phyloP scores from a whole-genome alignment of 352 stramenopile species.

The Phytophthora aleatoria region DNA sequence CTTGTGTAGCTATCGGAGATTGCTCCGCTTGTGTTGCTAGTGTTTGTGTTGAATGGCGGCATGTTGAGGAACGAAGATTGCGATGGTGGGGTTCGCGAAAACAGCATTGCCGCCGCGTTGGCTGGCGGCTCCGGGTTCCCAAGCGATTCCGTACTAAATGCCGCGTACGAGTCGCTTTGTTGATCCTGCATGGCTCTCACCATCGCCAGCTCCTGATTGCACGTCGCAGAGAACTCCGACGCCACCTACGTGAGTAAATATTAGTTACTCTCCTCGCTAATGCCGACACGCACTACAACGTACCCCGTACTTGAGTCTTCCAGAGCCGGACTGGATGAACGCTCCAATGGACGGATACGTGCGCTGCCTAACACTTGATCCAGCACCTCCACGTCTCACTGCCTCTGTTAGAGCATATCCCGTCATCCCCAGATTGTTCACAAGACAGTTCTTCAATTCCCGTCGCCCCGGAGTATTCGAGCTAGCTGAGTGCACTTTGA shows the following conservation, averaged over 20 bases:
- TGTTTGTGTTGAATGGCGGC: not conserved
- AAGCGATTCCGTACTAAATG: slow-evolving; percentile 70
- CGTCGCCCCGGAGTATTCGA: slow-evolving; percentile 39
- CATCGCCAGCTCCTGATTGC: slow-evolving; percentile 57
- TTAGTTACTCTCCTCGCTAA: slow-evolving; percentile 1
- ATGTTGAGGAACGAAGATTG: slow-evolving; percentile 13
- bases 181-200: slow-evolving; percentile 51
- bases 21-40: not conserved
- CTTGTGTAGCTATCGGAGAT: slow-evolving; percentile 48
- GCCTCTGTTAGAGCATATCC: slow-evolving; percentile 65
- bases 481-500: slow-evolving; percentile 59
- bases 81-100: slow-evolving; percentile 43
- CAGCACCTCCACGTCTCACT: slow-evolving; percentile 12
- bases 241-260: slow-evolving; percentile 38
- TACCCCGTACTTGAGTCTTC: slow-evolving; percentile 69
- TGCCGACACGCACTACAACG: not conserved
- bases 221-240: slow-evolving; percentile 55
- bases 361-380: slow-evolving; percentile 31
- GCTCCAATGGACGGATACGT: slow-evolving; percentile 64
- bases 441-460: slow-evolving; percentile 77
- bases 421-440: slow-evolving; percentile 54
- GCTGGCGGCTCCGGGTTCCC: slow-evolving; percentile 20
- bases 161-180: slow-evolving; percentile 64
- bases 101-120: slow-evolving; percentile 43
- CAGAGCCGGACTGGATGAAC: slow-evolving; percentile 65